Base-by-base conservation (phyloP, 106 monocot genomes). In the Cymbidium sinense region DNA sequence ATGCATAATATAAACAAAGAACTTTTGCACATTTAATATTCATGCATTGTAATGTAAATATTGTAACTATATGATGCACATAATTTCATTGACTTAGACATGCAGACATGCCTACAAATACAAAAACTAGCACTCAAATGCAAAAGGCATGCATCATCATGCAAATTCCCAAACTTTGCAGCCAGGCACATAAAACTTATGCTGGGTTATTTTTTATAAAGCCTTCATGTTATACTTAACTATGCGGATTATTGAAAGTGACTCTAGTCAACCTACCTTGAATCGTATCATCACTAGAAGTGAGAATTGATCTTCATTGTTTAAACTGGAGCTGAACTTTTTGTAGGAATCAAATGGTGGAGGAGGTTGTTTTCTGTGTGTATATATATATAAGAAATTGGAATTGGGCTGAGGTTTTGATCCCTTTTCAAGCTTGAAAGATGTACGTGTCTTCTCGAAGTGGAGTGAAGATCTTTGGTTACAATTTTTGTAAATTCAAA, bases 101-200 rank as follows among this genome's bases (percentile, higher is more conserved):
- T 67, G 67, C 64, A 64, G 4, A 31, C 17, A 31, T 67, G 33
- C 28, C 13, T 30, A 23, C 28, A 67, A 33, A 13, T 67, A 23
- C 58, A 58, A 58, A 67, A 31, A 67, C 31, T 67, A 11, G 58
- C 13, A 67, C 67, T 67, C 27, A 62, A n/a, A 62, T 79, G 54
- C 13, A 20, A 41, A 41, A 41, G 6, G 41, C 41, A 7, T 41
- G 41, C 41, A 41, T 41, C 41, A 41, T 7, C 41, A 41, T 41
- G 8, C 41, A 41, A 41, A 41, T 41, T 7, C 41, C 9, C 9
- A 41, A 41, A n/a, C 41, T 41, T 41, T 41, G 41, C 41, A 41
- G 41, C 41, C 41, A 41, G 6, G 41, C 41, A 41, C n/a, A 41
- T 41, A 41, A 41, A 41, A 41, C 41, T 41, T 41, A 41, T 41